Base-by-base conservation (phyloP, 1,284 basidiomycete species). In the Malassezia nana region DNA sequence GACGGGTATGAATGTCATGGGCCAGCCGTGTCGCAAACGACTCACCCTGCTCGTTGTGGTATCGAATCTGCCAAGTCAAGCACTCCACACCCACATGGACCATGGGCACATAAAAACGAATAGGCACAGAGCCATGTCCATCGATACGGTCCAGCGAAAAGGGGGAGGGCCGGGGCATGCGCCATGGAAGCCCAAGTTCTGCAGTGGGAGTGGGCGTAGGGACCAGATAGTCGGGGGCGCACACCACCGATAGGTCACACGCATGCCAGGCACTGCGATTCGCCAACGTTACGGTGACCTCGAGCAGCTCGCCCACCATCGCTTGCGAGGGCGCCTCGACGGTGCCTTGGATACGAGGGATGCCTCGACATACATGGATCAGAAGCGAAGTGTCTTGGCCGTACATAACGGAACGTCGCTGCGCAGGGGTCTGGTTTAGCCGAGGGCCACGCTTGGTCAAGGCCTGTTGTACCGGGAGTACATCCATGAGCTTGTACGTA, bases 401-500 rank as follows among this genome's bases (percentile, higher is more conserved):
- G 60, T 80, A 79, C 6, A 67, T 74, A 2, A 74, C 69, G 3
- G 58, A 62, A 3, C 76, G 52, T 12, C 74, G 56, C 42, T 78
- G 76, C 31, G 71, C 72, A 51, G 76, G 75, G 3, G 77, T 78
- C 6, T 61, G 58, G 43, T 76, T 67, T 13, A 78, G 66, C 1
- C 79, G 75, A 12, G 63, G 65, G 0, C 78, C 78, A 29, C 60
- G 60, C 10, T 72, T 69, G 10, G 61, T 50, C 2, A 81, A 70
- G 0, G 60, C 41, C 59, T 80, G 77, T 1, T 52, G 45, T 35
- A 75, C 69, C 0, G 74, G 74, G 9, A 80, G 66, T 42, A 77
- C 69, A 28, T 72, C 65, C 51, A 77, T 75, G 58, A 80, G 77
- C 2, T 63, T 50, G 65, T 76, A 81, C 0, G 60, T 50, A 12